Evolutionary conservation across 73 alveolate species (phyloP).

Genomic region (Paramecium bursaria): DNA sequence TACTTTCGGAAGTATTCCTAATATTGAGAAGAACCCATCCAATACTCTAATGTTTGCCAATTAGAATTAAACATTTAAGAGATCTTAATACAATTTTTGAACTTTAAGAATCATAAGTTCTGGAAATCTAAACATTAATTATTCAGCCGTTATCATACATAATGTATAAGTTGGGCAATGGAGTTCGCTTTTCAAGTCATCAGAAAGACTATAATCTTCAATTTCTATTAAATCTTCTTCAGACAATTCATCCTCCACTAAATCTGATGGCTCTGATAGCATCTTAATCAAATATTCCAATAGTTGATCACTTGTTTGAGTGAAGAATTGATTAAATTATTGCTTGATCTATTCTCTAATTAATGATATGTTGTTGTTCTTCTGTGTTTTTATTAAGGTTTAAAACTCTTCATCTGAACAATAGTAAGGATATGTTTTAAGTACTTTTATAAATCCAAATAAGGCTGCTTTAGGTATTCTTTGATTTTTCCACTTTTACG

Average conservation of each 20-base stretch:
- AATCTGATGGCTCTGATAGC: constrained; percentile 24
- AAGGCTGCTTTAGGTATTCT: constrained; percentile 10
- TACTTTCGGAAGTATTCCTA: constrained; percentile 15
- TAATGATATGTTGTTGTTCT: not conserved
- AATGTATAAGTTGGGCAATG: constrained; percentile 19
- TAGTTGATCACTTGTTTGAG: not conserved
- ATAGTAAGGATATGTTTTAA: not conserved
- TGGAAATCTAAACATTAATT: constrained; percentile 40
- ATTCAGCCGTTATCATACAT: not conserved
- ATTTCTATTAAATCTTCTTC: constrained; percentile 38
- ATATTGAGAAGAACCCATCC: constrained; percentile 40
- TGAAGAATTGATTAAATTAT: not conserved
- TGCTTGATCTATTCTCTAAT: not conserved
- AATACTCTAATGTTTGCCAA: not conserved
- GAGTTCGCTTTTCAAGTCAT: constrained; percentile 34
- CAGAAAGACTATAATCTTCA: constrained; percentile 12
- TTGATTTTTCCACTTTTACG: constrained; percentile 16
- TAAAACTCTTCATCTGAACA: not conserved
- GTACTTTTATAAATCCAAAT: constrained; percentile 17
- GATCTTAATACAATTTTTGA: not conserved
- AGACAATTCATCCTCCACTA: constrained; percentile 50
- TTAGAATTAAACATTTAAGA: constrained; percentile 1
- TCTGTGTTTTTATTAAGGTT: not conserved
- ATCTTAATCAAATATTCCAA: constrained; percentile 5
- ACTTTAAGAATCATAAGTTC: not conserved